Base-by-base conservation (phyloP, 495 filamentous ascomycete species). In the Stereocaulon alpinum region DNA sequence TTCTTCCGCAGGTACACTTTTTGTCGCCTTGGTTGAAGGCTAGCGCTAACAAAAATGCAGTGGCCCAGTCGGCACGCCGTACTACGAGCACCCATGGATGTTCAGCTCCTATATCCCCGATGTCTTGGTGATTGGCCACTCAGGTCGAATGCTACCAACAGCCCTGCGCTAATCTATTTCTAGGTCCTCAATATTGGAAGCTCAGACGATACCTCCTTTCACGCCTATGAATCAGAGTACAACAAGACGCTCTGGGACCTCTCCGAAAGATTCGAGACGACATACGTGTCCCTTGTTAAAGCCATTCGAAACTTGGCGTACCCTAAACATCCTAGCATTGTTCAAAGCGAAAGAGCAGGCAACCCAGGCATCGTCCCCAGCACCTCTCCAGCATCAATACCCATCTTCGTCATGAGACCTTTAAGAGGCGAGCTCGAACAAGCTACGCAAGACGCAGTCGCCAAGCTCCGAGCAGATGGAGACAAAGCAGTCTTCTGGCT, bases 371-470 rank as follows among this genome's bases (percentile, higher is more conserved):
- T 58, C 1, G 51, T 68, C 15, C 34, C 62, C 3, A 63, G 64
- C 51, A 48, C 32, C 40, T 56, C 59, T 27, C 65, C 67, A 2
- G 64, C 64, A 15, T 47, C 62, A 15, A 63, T 73, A 17, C 72
- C 72, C 2, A 75, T 73, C 50, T 72, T 73, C 60, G 51, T 74
- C 40, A 72, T 75, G 69, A 55, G 72, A 32, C 71, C 72, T 14
- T 61, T 74, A 34, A 56, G 64, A n/a, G 72, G 73, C n/a, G 62
- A 73, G 30, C 64, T 75, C 22, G 72, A 73, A 58, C 72, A 72
- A 40, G 67, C 68, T 24, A 71, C 70, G 11, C 69, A 71, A 52
- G 61, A 66, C 27, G 66, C 68, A 18, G 71, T 73, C n/a, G 61
- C 66, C 50, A 64, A 65, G 42, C 57, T 75, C 29, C 61, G 70